Evolutionary conservation across 1,139 yeast species (phyloP).

Genomic region (Suhomyces anneliseae): DNA sequence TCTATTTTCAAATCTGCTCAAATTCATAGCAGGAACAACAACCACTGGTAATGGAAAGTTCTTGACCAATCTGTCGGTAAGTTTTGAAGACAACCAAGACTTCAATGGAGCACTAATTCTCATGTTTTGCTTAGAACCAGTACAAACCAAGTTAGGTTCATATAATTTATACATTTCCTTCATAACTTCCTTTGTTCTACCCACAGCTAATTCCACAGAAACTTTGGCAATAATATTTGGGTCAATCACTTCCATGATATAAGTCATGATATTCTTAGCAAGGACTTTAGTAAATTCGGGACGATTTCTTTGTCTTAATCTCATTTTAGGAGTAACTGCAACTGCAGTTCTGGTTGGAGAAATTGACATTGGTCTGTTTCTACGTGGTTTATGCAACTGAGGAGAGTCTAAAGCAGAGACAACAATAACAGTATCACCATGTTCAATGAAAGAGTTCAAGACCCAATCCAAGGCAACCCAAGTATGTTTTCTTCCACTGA

Average conservation of each 20-base stretch:
- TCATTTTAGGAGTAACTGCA: conserved; percentile 29
- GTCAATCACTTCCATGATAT: conserved; percentile 47
- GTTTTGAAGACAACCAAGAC: conserved; percentile 60
- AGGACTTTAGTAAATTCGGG: conserved; percentile 38
- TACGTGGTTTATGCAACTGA: conserved; percentile 6
- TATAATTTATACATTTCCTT: conserved; percentile 63
- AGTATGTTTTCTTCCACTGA: conserved; percentile 70
- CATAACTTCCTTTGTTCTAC: conserved; percentile 55
- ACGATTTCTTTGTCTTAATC: conserved; percentile 33
- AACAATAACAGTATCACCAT: conserved; percentile 66
- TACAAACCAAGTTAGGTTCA: conserved; percentile 63
- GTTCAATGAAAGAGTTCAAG: conserved; percentile 48
- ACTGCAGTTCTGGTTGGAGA: conserved; percentile 1
- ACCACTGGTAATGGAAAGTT: conserved; percentile 68
- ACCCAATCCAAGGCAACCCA: conserved; percentile 82
- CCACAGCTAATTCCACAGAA: conserved; percentile 64
- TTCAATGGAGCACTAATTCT: conserved; percentile 51
- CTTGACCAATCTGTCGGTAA: conserved; percentile 64
- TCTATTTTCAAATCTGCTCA: conserved; percentile 52
- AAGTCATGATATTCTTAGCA: conserved; percentile 45
- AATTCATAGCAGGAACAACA: conserved; percentile 65
- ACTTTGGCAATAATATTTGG: conserved; percentile 53
- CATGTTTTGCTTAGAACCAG: conserved; percentile 54
- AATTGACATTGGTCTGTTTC: neutral
- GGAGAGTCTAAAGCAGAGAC: conserved; percentile 39